Evolutionary conservation across 140 eudicot genomes (phyloP).

Genomic region (Ambrosia hybrid): DNA sequence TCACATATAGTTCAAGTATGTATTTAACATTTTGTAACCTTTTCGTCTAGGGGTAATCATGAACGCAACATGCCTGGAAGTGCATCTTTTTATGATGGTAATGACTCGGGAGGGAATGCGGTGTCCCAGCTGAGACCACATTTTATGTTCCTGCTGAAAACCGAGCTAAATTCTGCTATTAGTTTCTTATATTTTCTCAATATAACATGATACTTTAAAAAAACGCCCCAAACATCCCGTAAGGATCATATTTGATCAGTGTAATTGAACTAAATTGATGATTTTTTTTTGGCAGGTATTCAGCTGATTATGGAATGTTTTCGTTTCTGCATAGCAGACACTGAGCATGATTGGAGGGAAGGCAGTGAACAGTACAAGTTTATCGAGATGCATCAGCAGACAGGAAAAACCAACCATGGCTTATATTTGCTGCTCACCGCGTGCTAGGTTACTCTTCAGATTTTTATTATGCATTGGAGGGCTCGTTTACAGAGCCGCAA

Average conservation of each 20-base stretch:
- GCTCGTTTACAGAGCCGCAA: slow-evolving; percentile 82
- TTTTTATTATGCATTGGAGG: slow-evolving; percentile 54
- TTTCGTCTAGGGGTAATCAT: slow-evolving; percentile 71
- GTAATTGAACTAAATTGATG: too few species aligned
- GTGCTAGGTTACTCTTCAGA: slow-evolving; percentile 85
- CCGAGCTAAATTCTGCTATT: slow-evolving; percentile 82
- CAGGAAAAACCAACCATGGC: slow-evolving; percentile 86
- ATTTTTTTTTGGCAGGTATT: slow-evolving; percentile 46
- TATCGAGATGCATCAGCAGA: slow-evolving; percentile 80
- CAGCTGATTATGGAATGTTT: slow-evolving; percentile 87
- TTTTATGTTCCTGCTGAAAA: slow-evolving; percentile 84
- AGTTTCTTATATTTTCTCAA: too few species aligned
- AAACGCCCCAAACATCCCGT: too few species aligned
- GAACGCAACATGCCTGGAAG: slow-evolving; percentile 80
- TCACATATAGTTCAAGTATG: neutral
- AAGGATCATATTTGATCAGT: too few species aligned
- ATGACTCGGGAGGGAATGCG: slow-evolving; percentile 97
- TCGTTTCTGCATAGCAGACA: slow-evolving; percentile 79
- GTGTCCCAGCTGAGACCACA: slow-evolving; percentile 78
- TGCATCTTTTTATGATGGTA: slow-evolving; percentile 65
- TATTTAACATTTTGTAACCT: neutral
- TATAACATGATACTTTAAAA: too few species aligned
- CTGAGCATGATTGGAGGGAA: slow-evolving; percentile 93
- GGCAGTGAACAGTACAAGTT: slow-evolving; percentile 80
- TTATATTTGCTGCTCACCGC: slow-evolving; percentile 77